Base-by-base conservation (phyloP, 2,329 filamentous ascomycete species). In the Aspergillus niger region DNA sequence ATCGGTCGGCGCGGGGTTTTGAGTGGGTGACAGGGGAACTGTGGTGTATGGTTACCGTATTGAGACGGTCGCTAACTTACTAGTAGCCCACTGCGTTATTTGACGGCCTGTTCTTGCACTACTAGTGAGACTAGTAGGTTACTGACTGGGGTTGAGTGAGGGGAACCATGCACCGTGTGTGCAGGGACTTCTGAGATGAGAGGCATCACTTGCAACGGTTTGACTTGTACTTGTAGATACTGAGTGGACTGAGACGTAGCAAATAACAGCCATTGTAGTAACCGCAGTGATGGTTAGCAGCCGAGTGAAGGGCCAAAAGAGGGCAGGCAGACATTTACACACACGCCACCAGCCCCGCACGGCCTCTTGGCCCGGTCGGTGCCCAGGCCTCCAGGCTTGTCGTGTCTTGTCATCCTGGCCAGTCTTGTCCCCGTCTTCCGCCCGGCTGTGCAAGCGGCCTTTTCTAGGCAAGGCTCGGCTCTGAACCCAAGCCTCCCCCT, bases 381-480 rank as follows among this genome's bases (percentile, higher is more conserved):
- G 53, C 26, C 39, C 53, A 47, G 53, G 28, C 53, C 53, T 53
- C 41, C 41, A 24, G 22, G 26, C 50, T 39, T 53, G 39, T 55
- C 22, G 36, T n/a, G 39, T 72, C 69, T 73, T 70, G 68, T 69
- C 67, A 44, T 44, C 38, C 41, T 44, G 41, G 41, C 62, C 58
- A 60, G 61, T 68, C 65, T 68, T 68, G 67, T 67, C 64, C 66
- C 67, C 65, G 62, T 65, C 66, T 67, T 71, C 73, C 71, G 71
- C 73, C 65, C 65, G 68, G 63, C 67, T 67, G 65, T 70, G 69
- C 65, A 66, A 66, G 65, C 65, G 65, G 65, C 58, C 64, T 73
- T 71, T 70, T 72, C 74, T 76, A 69, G 74, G 73, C 74, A 71
- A 69, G 65, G 63, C 70, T 74, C 69, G 72, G 72, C 62, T 65